Percentiles rank a stretch among this genome's conserved stretches.
These are phyloP conservation scores for Vitis hybrid DNA, from an alignment of 177 flowering plant species.

Conservation along the genomic window DNA sequence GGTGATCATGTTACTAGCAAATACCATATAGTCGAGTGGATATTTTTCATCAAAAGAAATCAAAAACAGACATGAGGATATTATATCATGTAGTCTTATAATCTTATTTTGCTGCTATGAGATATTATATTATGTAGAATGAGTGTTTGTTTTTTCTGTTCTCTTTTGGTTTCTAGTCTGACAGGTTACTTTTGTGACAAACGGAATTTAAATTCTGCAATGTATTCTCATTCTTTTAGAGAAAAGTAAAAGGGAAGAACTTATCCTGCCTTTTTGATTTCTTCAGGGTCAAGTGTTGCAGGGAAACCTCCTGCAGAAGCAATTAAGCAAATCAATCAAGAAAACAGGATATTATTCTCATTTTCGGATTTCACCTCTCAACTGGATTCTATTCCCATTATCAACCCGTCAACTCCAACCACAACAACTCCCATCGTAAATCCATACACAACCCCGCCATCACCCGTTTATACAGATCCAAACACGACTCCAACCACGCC, in stretches of 20 bases:
- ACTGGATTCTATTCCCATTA: slow-evolving; percentile 54
- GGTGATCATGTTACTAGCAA: too few relatives aligned
- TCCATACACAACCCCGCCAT: slow-evolving; percentile 26
- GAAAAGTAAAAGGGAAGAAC: neutral
- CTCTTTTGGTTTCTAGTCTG: neutral
- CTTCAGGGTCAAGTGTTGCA: slow-evolving; percentile 47
- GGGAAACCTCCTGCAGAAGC: slow-evolving; percentile 30
- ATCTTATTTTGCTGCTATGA: too few relatives aligned
- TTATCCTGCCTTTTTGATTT: slow-evolving; percentile 9
- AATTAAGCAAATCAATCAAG: slow-evolving; percentile 20
- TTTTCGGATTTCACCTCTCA: slow-evolving; percentile 21
- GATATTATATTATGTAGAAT: neutral
- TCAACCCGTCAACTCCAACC: slow-evolving; percentile 56
- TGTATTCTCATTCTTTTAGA: neutral
- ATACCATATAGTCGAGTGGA: too few relatives aligned
- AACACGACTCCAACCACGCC: slow-evolving; percentile 16
- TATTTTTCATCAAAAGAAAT: too few relatives aligned
- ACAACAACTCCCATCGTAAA: slow-evolving; percentile 31
- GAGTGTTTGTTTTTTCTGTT: neutral
- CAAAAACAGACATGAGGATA: too few relatives aligned
- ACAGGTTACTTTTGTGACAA: neutral
- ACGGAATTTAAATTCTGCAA: neutral
- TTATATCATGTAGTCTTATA: too few relatives aligned
- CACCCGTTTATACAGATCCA: slow-evolving; percentile 15
- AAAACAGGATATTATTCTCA: slow-evolving; percentile 18